Base-by-base conservation (phyloP, 257 asterid species). In the Solanum virginianum region DNA sequence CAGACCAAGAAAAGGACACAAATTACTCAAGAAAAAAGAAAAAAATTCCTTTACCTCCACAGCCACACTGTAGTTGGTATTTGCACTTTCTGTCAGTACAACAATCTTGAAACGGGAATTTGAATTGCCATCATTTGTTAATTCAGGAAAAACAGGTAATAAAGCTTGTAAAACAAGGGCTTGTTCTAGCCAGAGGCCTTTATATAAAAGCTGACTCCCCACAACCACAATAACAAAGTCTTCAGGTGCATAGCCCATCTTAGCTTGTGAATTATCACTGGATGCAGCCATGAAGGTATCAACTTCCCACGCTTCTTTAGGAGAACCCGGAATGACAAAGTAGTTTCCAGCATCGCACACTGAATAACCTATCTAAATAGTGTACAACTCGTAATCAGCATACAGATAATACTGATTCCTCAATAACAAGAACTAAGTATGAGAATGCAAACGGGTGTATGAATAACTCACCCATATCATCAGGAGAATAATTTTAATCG, bases 171-270 rank as follows among this genome's bases (percentile, higher is more conserved):
- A 91, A 82, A 97, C 89, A 60, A 95, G 88, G 90, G 99, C 97
- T 80, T 95, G 96, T 80, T 97, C 99, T 66, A 95, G 95, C 99
- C 98, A 97, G 41, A 91, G 88, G 86, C 97, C 96, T 91, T 87
- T 91, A 86, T 97, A 92, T 43, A 91, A 85, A 84, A 95, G 88
- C 80, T 91, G 96, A 84, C 93, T 92, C 83, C 98, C 98, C 85
- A 93, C 95, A 84, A 97, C 81, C 66, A 90, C 93, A 85, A 95
- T 86, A 86, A 92, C 88, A 82, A 97, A 95, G 82, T 89, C 89
- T 83, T 87, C 89, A 56, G 89, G 85, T 56, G 89, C 89, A 71
- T 87, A 81, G 72, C 86, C 90, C 90, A 90, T 83, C 83, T 82
- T 82, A 74, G 82, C 84, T 81, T 56, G 88, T 69, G 20, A 83